Evolutionary conservation across 768 basidiomycete genomes (phyloP), one percentile per base, ranked within the genome.

Genomic region (Agaricus sinodeliciosus): DNA sequence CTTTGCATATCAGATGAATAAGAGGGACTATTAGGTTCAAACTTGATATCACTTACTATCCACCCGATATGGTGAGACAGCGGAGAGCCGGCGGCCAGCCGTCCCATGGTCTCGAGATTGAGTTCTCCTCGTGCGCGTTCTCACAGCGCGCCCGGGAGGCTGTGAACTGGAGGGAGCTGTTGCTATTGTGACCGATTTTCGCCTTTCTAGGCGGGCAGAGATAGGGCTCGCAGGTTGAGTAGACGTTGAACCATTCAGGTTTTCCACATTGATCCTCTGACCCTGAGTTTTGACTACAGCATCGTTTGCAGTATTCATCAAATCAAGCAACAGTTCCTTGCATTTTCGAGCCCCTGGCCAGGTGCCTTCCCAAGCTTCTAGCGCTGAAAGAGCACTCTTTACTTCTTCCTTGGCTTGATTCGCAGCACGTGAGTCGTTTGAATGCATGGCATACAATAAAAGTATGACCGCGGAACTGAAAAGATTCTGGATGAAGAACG

Each of bases 311-410:
- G 84, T 90, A 40, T 70, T 82, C 28, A 80, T 77, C 47, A 90
- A 72, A 58, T 89, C 87, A 42, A 76, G 68, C 36, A 91, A 78
- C 37, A 91, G 68, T 62, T 90, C 89, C 66, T 84, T 90, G 74
- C 90, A 90, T 67, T 92, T 92, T 39, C 81, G 78, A 56, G 89
- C 90, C 13, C 90, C 90, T 18, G 90, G 90, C 91, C 91, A 93
- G 51, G 80, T 76, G 1, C 87, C 87, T 64, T 91, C 90, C 84
- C 89, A 90, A 5, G 82, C 80, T 62, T 84, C 84, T 50, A 93
- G 71, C 22, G 88, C 84, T 25, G 68, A 63, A 35, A 93, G 67
- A 35, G 87, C 83, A 52, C 80, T 82, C 66, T 77, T 82, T 7
- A 85, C 90, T 70, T 93, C 90, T 6, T 89, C 86, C 82, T 92